Evolutionary conservation across 257 asterid genomes (phyloP), one percentile per base, ranked within the genome.

Genomic region (Vinca minor): DNA sequence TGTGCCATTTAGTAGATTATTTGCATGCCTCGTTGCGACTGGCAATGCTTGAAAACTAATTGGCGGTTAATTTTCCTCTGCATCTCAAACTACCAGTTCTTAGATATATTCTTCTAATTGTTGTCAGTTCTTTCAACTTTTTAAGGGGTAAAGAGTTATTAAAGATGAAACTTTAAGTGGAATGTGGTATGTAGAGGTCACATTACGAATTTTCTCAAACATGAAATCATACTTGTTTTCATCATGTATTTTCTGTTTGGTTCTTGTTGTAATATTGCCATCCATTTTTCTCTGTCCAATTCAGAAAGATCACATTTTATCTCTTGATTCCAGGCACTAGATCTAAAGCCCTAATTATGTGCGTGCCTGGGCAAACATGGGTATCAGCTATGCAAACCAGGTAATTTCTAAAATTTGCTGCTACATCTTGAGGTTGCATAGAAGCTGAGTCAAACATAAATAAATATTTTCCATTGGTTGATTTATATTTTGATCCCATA

Each of bases 351-450:
- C 96, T 23, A 93, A 89, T 71, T 93, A 93, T 58, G 99, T 89
- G 54, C 97, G 97, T 53, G 99, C 99, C 36, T 93, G 99, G 99
- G 99, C 99, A 46, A 93, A 93, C 78, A 89, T 93, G 96, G 99
- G 99, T 31, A 93, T 93, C 82, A 89, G 99, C 81, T 93, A 93
- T 45, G 99, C 97, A 64, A 93, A 93, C 79, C 99, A 93, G 97
- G 99, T 93, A 81, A 17, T 25, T 8, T 56, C 47, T 54, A 38
- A n/a, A 47, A 26, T 17, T 28, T 62, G 55, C 1, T 50, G 63
- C 39, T 49, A 21, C 63, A 50, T 52, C 18, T 52, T 21, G 44
- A 29, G 36, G 29, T 56, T 4, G 20, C 8, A 5, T 11, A 42
- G n/a, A 42, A 42, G 47, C 17, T 42, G 49, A 44, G 49, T 14